phyloP scores from a whole-genome alignment of 257 asterid species.

The Plantago ovata region DNA sequence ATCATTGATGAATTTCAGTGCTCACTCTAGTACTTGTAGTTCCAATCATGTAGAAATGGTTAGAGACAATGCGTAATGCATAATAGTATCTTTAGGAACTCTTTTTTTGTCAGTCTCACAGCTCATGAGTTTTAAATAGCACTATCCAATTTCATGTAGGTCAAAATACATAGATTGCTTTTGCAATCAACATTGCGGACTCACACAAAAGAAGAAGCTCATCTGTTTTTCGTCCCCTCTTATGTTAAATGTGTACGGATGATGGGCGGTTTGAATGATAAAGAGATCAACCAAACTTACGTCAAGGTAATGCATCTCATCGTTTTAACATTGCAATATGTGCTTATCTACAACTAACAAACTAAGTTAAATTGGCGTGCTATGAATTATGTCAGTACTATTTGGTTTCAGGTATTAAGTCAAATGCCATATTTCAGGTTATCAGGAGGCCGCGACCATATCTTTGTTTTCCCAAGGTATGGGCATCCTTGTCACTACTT shows the following conservation, averaged over 20 bases:
- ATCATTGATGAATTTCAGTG: not conserved
- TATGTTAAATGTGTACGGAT: slow-evolving; percentile 87
- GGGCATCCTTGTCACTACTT: slow-evolving; percentile 9
- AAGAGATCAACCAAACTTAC: slow-evolving; percentile 86
- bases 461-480: slow-evolving; percentile 94
- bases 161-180: slow-evolving; percentile 81
- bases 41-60: too few relatives aligned
- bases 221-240: slow-evolving; percentile 83
- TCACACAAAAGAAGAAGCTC: slow-evolving; percentile 72
- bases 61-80: too few relatives aligned
- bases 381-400: slow-evolving; percentile 21
- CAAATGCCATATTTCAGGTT: slow-evolving; percentile 97
- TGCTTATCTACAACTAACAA: not conserved
- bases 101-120: not conserved
- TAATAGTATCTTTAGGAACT: not conserved
- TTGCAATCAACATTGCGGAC: slow-evolving; percentile 70
- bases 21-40: not conserved
- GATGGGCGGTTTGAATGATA: slow-evolving; percentile 92
- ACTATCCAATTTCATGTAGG: slow-evolving; percentile 39
- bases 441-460: slow-evolving; percentile 89
- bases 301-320: slow-evolving; percentile 54
- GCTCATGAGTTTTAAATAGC: not conserved
- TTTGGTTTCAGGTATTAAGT: slow-evolving; percentile 81
- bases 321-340: slow-evolving; percentile 9
- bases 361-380: slow-evolving; percentile 11